Evolutionary conservation across 257 asterid genomes (phyloP).

Genomic region (Nyctanthes arbortristis): DNA sequence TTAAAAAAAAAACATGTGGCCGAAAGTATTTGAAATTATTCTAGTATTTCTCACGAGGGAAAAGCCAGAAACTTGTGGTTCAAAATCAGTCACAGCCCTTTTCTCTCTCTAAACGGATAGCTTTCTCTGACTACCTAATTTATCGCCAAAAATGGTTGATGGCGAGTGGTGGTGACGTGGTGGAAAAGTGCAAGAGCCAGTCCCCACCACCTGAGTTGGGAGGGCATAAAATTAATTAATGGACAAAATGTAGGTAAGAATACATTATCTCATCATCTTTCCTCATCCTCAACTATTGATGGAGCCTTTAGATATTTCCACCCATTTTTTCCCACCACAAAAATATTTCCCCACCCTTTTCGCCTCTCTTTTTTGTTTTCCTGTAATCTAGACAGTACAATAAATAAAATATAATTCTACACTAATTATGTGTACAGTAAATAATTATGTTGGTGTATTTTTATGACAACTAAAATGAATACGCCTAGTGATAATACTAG

Average conservation of each 20-base stretch:
- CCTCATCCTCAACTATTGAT: constrained; percentile 22
- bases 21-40: constrained; percentile 15
- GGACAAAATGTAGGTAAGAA: not conserved
- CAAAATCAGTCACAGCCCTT: constrained; percentile 18
- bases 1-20: constrained; percentile 36
- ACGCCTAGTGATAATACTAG: too few species aligned
- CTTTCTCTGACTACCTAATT: constrained; percentile 20
- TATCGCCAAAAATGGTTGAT: constrained; percentile 33
- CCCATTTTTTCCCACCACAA: constrained; percentile 31
- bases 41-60: not conserved
- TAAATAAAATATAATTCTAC: too few species aligned
- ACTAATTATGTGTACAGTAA: too few species aligned
- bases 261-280: constrained; percentile 35
- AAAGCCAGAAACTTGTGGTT: constrained; percentile 32
- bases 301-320: not conserved
- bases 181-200: constrained; percentile 48
- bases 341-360: constrained; percentile 5
- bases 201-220: constrained; percentile 33
- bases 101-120: constrained; percentile 1
- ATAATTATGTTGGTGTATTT: too few species aligned
- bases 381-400: too few species aligned
- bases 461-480: too few species aligned
- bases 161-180: constrained; percentile 63
- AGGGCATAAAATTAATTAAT: constrained; percentile 16
- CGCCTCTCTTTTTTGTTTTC: not conserved